phyloP scores from a whole-genome alignment of 1,139 yeast species.

The Hanseniaspora sp. region DNA sequence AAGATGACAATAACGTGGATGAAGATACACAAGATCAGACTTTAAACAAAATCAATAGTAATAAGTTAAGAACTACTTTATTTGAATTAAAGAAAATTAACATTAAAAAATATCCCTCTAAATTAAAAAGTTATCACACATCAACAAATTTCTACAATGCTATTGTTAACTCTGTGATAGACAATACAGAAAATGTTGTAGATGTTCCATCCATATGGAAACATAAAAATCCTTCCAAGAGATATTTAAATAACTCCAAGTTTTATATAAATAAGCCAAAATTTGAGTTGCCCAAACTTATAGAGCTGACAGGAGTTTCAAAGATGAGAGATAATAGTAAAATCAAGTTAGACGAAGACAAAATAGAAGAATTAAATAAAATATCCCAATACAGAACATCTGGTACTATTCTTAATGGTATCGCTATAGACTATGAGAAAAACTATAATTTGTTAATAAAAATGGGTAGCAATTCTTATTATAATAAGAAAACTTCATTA shows the following conservation, averaged over 20 bases:
- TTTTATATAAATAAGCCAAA: background rate
- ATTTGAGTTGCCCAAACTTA: background rate
- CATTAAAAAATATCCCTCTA: constrained; percentile 8
- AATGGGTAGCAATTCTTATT: background rate
- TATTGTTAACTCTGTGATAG: background rate
- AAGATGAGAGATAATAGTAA: background rate
- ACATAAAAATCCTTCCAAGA: constrained; percentile 1
- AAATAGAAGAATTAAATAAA: constrained; percentile 1
- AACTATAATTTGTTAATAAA: background rate
- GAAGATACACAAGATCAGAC: background rate
- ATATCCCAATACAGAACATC: background rate
- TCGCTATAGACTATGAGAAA: background rate
- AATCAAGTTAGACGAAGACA: background rate
- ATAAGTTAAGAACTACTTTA: constrained; percentile 9
- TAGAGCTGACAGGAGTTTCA: background rate
- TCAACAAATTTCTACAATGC: constrained; percentile 6
- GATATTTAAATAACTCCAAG: background rate
- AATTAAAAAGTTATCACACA: constrained; percentile 6
- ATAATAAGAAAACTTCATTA: background rate
- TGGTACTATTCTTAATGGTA: background rate
- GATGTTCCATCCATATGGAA: constrained; percentile 9
- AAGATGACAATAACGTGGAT: background rate
- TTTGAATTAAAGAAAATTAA: constrained; percentile 6
- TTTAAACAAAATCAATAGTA: constrained; percentile 3
- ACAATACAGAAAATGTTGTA: constrained; percentile 5